Evolutionary conservation across 148 eudicot genomes (phyloP).

Genomic region (Pharnaceum exiguum): DNA sequence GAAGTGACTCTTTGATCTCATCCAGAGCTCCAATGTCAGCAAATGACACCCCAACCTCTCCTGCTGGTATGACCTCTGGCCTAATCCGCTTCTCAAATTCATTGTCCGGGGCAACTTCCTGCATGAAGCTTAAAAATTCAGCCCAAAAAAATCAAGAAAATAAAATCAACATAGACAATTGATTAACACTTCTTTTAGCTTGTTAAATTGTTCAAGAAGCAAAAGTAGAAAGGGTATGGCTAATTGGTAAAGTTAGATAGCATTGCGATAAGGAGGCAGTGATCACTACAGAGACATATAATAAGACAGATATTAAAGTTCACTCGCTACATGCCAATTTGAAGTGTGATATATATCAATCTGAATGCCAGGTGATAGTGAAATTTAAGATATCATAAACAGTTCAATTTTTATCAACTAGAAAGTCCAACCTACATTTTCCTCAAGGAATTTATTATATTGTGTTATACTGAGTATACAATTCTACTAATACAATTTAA

Average conservation of each 20-base stretch:
- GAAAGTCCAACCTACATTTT: too few species aligned
- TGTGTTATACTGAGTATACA: background rate
- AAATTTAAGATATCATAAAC: too few species aligned
- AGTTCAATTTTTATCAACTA: too few species aligned
- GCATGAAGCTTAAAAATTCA: constrained; percentile 15
- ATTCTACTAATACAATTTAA: background rate
- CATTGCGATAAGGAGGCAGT: too few species aligned
- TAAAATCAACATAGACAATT: background rate
- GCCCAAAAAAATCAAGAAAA: background rate
- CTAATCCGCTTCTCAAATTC: constrained; percentile 90
- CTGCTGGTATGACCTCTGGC: constrained; percentile 87
- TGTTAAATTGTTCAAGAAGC: background rate
- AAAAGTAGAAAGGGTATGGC: background rate
- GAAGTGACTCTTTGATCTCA: constrained; percentile 80
- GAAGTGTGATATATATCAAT: too few species aligned
- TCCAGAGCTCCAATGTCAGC: constrained; percentile 80
- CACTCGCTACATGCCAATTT: too few species aligned
- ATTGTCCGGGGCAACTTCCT: constrained; percentile 88
- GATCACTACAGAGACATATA: too few species aligned
- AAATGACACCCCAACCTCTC: constrained; percentile 77
- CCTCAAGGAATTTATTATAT: too few species aligned
- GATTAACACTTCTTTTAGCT: background rate
- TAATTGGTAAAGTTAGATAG: too few species aligned
- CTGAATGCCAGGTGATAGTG: too few species aligned
- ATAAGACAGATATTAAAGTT: too few species aligned